phyloP scores from a whole-genome alignment of 441 rosid genomes.

The Breynia disticha region DNA sequence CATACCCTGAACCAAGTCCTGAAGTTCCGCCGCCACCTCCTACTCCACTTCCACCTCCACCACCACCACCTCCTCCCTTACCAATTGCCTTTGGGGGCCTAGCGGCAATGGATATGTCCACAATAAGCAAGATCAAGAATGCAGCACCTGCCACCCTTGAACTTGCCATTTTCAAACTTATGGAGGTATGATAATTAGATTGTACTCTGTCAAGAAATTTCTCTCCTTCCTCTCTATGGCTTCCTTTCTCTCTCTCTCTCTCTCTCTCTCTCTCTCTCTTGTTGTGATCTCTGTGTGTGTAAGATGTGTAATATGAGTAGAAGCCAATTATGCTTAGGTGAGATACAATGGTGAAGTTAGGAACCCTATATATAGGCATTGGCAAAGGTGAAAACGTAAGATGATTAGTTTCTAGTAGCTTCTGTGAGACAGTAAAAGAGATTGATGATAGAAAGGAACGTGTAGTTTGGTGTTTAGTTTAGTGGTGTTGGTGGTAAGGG shows the following conservation, averaged over 20 bases:
- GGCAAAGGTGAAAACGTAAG: not conserved
- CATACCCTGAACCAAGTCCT: conserved; percentile 11
- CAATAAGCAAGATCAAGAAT: conserved; percentile 32
- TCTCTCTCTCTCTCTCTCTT: not conserved
- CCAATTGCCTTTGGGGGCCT: conserved; percentile 22
- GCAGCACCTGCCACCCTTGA: conserved; percentile 30
- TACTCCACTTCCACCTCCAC: conserved; percentile 22
- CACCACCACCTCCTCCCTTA: conserved; percentile 24
- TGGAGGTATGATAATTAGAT: not conserved
- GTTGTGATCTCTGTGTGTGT: no score
- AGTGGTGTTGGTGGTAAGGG: not conserved
- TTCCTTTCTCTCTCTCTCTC: not conserved
- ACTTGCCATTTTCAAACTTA: conserved; percentile 18
- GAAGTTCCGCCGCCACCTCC: conserved; percentile 9
- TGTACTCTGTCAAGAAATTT: not conserved
- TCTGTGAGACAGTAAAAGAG: conserved; percentile 6
- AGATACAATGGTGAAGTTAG: conserved; percentile 9
- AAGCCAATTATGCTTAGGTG: not conserved
- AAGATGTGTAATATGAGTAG: not conserved
- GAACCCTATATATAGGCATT: conserved; percentile 25
- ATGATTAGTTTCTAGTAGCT: conserved; percentile 19
- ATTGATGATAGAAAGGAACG: conserved; percentile 6
- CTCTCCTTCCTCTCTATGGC: no score
- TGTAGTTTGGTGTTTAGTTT: conserved; percentile 6
- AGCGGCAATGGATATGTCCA: conserved; percentile 37